Base-by-base conservation (phyloP, 441 rosid species). In the Populus hybrid region DNA sequence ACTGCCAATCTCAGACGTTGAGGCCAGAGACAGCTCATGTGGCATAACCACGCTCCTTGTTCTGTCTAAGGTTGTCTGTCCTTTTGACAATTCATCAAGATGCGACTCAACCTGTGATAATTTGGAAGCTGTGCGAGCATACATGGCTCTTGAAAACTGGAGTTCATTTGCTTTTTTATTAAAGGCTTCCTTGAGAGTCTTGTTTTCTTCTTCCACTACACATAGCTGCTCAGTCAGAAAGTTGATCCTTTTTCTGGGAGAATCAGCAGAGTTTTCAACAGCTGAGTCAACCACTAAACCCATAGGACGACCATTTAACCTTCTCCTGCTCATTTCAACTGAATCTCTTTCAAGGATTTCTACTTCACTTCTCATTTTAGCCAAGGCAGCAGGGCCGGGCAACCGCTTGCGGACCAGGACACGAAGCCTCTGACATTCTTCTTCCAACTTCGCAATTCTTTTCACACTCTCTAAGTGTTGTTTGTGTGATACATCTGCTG, bases 351-450 rank as follows among this genome's bases (percentile, higher is more conserved):
- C 97, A 83, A 89, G 84, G 77, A 89, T 80, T 83, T 90, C 93
- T 74, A 87, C 93, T 82, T 95, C 98, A 75, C 76, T 91, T 79
- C 81, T 90, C 97, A 91, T 94, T 83, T 93, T 93, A 3, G 89
- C 85, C 87, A 88, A 24, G 75, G 97, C 86, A 71, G 95, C 92
- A 0, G 97, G 94, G 68, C 97, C 97, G 0, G 93, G 97, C 78
- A 91, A 86, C 73, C 97, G 84, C 85, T 96, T 96, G 70, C 91
- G 87, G 67, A 93, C 88, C 21, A 96, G 88, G 23, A 88, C 56
- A 10, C 97, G 93, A 68, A 96, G 86, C 84, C 95, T 84, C 78
- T 94, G 97, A 84, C 97, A 92, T 83, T 96, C 99, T 69, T 89
- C 84, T 86, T 96, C 98, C 16, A 96, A 82, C 87, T 91, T 94